Conservation (phyloP, 352 stramenopile species). For the Blastocystis sp. region DNA sequence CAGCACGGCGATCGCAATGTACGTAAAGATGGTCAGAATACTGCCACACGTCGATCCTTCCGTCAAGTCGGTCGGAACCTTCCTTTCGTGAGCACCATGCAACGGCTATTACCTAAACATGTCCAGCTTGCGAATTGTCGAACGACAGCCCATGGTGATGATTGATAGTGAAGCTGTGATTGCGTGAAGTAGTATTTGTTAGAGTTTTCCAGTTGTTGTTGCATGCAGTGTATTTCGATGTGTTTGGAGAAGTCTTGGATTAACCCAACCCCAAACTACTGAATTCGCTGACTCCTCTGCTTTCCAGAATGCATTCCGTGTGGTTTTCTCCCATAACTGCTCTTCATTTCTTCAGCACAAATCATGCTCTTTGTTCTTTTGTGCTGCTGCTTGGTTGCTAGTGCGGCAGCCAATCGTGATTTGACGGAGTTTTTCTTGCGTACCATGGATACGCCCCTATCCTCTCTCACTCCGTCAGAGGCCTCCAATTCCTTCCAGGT, state of each 20-base stretch:
- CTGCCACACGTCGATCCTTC: constrained; percentile 53
- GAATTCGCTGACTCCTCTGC: too few species aligned
- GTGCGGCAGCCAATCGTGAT: not conserved
- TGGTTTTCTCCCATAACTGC: not conserved
- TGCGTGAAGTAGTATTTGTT: too few species aligned
- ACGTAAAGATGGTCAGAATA: constrained; percentile 53
- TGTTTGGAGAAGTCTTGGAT: too few species aligned
- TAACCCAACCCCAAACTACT: too few species aligned
- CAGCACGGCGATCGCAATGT: constrained; percentile 20
- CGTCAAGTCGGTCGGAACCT: constrained; percentile 51
- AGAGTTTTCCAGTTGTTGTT: too few species aligned
- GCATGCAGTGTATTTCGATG: too few species aligned
- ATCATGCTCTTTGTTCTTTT: not conserved
- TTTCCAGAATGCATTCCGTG: too few species aligned
- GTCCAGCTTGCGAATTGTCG: constrained; percentile 34
- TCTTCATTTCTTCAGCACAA: not conserved
- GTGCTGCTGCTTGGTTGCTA: not conserved
- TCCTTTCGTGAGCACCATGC: not conserved
- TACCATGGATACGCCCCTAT: constrained; percentile 13
- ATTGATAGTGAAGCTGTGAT: too few species aligned
- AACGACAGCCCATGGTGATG: constrained; percentile 15
- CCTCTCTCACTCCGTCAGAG: not conserved
- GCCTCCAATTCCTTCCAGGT: constrained; percentile 15
- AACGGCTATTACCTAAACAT: constrained; percentile 49
- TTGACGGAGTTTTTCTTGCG: not conserved